phyloP scores from a whole-genome alignment of 2,329 filamentous ascomycete species.

The Aspergillus ruber region DNA sequence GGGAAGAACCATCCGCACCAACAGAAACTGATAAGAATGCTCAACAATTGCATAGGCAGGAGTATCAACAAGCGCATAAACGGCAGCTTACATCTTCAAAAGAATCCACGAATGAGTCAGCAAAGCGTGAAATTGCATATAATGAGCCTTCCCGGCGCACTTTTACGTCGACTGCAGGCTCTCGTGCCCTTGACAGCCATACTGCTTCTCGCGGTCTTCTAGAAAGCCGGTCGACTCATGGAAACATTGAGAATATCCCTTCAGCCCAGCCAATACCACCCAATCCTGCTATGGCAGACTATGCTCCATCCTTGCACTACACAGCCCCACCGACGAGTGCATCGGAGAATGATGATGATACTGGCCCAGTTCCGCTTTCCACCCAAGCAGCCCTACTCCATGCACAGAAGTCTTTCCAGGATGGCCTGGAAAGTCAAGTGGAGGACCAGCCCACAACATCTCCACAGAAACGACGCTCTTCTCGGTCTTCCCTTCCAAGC shows the following conservation, averaged over 20 bases:
- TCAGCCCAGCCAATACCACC: conserved; percentile 32
- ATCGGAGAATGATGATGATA: conserved; percentile 13
- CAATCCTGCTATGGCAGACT: conserved; percentile 22
- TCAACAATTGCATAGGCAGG: not conserved
- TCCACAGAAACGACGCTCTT: conserved; percentile 6
- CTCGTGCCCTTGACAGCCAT: conserved; percentile 11
- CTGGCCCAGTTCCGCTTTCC: conserved; percentile 29
- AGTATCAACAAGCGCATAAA: not conserved
- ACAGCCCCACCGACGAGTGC: conserved; percentile 26
- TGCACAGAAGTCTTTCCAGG: conserved; percentile 35
- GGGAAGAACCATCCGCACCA: not conserved
- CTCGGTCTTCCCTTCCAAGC: conserved; percentile 7
- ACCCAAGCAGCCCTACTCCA: conserved; percentile 35
- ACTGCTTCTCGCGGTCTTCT: conserved; percentile 6
- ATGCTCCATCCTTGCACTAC: conserved; percentile 33
- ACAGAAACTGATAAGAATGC: not conserved
- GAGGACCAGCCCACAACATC: conserved; percentile 9
- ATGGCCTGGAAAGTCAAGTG: conserved; percentile 28
- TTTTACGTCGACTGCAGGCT: conserved; percentile 9
- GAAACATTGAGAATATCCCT: conserved; percentile 23
- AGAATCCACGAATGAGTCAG: not conserved
- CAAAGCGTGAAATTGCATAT: not conserved
- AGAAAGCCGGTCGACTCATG: conserved; percentile 8
- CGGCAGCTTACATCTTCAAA: not conserved
- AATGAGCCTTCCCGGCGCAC: not conserved